Evolutionary conservation across 1,284 basidiomycete species (phyloP).

Genomic region (Ceratobasidium sp.): DNA sequence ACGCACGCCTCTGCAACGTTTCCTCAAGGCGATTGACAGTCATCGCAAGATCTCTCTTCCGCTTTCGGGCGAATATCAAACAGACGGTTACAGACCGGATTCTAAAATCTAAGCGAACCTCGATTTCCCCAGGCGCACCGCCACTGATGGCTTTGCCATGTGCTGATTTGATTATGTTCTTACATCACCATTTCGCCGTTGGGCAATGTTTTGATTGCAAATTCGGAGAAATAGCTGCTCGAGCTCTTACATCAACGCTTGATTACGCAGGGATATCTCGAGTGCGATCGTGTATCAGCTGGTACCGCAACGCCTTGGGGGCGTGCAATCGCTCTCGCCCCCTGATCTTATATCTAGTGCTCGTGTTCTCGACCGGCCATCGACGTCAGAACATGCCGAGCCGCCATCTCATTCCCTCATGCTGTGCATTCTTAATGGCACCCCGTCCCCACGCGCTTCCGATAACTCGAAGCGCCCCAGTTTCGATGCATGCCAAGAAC

Average conservation of each 20-base stretch:
- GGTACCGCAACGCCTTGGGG: too few relatives aligned
- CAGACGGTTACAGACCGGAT: background rate
- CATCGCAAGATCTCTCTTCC: too few relatives aligned
- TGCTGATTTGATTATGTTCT: too few relatives aligned
- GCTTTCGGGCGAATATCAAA: background rate
- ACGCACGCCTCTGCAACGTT: background rate
- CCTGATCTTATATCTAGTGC: too few relatives aligned
- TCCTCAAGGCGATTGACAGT: too few relatives aligned
- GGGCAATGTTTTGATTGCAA: background rate
- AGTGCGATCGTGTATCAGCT: background rate
- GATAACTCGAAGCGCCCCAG: too few relatives aligned
- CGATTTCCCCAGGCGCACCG: background rate
- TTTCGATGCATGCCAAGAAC: background rate
- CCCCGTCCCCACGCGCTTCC: background rate
- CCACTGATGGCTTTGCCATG: too few relatives aligned
- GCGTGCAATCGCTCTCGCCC: too few relatives aligned
- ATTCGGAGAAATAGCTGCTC: background rate
- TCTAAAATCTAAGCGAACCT: background rate
- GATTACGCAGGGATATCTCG: background rate
- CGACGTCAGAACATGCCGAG: background rate
- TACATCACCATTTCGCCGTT: background rate
- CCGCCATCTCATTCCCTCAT: background rate
- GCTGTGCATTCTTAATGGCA: background rate
- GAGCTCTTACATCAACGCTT: background rate
- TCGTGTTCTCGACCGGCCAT: background rate